Evolutionary conservation across 2,329 filamentous ascomycete genomes (phyloP).

Genomic region (Alternaria metachromatica): DNA sequence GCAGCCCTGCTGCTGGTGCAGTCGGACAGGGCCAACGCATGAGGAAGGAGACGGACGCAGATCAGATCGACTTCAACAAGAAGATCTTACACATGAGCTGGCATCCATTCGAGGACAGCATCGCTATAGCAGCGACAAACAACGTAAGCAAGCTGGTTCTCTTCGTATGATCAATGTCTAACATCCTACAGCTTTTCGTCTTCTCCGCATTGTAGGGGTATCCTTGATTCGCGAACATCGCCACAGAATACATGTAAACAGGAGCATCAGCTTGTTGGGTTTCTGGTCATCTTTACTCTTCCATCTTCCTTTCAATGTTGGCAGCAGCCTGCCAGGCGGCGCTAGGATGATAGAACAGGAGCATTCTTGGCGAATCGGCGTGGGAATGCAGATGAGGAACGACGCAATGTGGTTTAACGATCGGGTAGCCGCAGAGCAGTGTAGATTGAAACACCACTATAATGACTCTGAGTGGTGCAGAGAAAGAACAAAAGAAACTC

Average conservation of each 20-base stretch:
- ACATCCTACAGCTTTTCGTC: conserved; percentile 59
- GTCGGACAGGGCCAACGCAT: conserved; percentile 86
- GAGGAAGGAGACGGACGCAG: conserved; percentile 98
- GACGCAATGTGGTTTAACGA: conserved; percentile 36
- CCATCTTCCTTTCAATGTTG: conserved; percentile 38
- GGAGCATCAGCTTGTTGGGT: conserved; percentile 35
- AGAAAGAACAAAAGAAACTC: conserved; percentile 38
- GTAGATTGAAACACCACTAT: conserved; percentile 43
- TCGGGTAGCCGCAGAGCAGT: conserved; percentile 29
- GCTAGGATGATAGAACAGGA: conserved; percentile 41
- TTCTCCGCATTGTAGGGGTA: conserved; percentile 59
- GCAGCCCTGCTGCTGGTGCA: conserved; percentile 77
- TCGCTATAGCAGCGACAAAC: conserved; percentile 98
- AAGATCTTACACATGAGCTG: conserved; percentile 99
- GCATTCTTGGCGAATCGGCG: conserved; percentile 31
- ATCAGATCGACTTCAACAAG: conserved; percentile 99
- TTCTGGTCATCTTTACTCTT: conserved; percentile 38
- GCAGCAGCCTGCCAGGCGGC: conserved; percentile 33
- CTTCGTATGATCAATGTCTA: neutral
- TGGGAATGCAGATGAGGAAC: conserved; percentile 33
- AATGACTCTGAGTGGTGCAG: conserved; percentile 42
- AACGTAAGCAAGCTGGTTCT: conserved; percentile 72
- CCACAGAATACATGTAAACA: conserved; percentile 34
- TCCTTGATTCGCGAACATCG: conserved; percentile 30
- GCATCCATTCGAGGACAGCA: conserved; percentile 99